Base-by-base conservation (phyloP, 2,329 filamentous ascomycete species). In the Penicillium sp. region DNA sequence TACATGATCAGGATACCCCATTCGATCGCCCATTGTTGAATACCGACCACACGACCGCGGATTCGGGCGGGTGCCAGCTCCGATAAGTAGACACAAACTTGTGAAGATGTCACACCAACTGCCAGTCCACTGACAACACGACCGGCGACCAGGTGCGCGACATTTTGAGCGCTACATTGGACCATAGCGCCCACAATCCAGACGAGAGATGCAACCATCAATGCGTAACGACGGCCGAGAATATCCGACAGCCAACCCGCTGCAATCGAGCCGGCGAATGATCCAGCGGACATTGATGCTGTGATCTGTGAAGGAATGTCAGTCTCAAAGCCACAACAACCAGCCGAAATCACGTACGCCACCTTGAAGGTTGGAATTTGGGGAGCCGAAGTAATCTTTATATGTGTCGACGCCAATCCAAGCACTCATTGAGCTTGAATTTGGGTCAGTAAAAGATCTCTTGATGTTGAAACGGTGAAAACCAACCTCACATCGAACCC, bases 401-500 rank as follows among this genome's bases (percentile, higher is more conserved):
- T 83, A 83, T 55, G 78, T 76, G 22, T 79, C 62, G 1, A 77
- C 79, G 22, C 76, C 77, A 58, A 84, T 77, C 68, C 78, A 81
- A 52, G 66, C 69, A 50, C 63, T 70, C 67, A 77, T 69, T 54
- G 72, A 73, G 52, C 71, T 72, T 27, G 34, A n/a, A 3, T 4
- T 16, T 7, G 34, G 14, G 34, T 36, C 13, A 36, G 34, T 3
- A n/a, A n/a, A n/a, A n/a, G 34, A 5, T n/a, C 14, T 13, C n/a
- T 36, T 16, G 2, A n/a, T 4, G 13, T 14, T 13, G n/a, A n/a
- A 75, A 9, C 75, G 75, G 14, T 11, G 54, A 67, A 75, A 75
- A 78, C 81, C 14, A 79, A 83, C 55, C 75, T 79, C 54, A 84
- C 81, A 71, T 84, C 82, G 65, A 84, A 85, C 39, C 82, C 82